phyloP scores from a whole-genome alignment of 495 filamentous ascomycete genomes.

The Astrocystis sublimbata region DNA sequence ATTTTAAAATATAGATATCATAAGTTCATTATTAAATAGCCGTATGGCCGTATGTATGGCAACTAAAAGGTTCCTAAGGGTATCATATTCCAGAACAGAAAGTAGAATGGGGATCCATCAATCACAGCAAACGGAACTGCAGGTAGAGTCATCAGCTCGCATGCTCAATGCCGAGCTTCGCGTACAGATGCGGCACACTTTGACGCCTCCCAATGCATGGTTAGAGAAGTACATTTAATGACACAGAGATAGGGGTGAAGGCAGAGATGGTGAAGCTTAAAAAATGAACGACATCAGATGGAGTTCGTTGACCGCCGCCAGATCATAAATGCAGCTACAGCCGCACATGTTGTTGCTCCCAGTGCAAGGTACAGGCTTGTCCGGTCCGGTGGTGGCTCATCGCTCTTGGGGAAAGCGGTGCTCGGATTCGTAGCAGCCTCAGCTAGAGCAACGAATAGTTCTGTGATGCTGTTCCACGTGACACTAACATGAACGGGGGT shows the following conservation, averaged over 20 bases:
- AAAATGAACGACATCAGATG: conserved; percentile 12
- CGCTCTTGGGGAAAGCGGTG: conserved; percentile 79
- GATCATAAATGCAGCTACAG: conserved; percentile 76
- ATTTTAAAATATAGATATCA: not conserved
- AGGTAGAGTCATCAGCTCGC: not conserved
- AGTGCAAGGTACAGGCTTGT: conserved; percentile 83
- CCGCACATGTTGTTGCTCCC: conserved; percentile 76
- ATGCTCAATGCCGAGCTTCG: not conserved
- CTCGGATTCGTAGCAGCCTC: conserved; percentile 90
- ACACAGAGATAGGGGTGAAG: not conserved
- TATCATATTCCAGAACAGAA: conserved; percentile 11
- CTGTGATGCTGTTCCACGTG: conserved; percentile 85
- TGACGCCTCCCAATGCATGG: not conserved
- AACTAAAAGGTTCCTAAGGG: conserved; percentile 5
- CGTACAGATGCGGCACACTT: not conserved
- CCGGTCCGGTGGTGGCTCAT: conserved; percentile 80
- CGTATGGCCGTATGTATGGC: not conserved
- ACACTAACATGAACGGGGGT: conserved; percentile 91
- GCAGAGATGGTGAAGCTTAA: not conserved
- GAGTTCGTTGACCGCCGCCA: conserved; percentile 54
- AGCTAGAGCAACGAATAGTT: conserved; percentile 82
- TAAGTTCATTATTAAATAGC: conserved; percentile 7
- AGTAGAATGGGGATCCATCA: conserved; percentile 14
- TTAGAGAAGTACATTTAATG: not conserved
- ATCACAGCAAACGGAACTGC: not conserved